phyloP scores from a whole-genome alignment of 2,329 filamentous ascomycete species.

The Blastomyces silverae region DNA sequence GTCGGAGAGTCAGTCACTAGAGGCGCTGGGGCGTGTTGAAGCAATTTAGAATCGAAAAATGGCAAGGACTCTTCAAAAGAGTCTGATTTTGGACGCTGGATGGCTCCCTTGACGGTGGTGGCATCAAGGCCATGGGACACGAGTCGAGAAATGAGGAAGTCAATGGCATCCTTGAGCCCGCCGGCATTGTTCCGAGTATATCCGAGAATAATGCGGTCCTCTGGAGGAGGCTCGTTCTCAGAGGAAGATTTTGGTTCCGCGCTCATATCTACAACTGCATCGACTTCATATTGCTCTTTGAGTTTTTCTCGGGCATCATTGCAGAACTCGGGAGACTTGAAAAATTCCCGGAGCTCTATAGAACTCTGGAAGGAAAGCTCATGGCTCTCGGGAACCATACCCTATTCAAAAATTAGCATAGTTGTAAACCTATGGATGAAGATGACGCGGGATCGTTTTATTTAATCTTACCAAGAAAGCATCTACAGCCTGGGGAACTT shows the following conservation, averaged over 20 bases:
- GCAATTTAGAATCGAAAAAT: slow-evolving; percentile 93
- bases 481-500: slow-evolving; percentile 93
- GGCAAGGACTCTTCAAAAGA: slow-evolving; percentile 96
- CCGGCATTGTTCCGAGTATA: slow-evolving; percentile 98
- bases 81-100: slow-evolving; percentile 96
- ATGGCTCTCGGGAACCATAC: slow-evolving; percentile 96
- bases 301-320: slow-evolving; percentile 75
- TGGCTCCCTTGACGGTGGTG: slow-evolving; percentile 82
- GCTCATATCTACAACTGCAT: slow-evolving; percentile 61
- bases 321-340: slow-evolving; percentile 73
- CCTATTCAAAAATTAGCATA: slow-evolving; percentile 45
- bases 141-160: slow-evolving; percentile 80
- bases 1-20: slow-evolving; percentile 82
- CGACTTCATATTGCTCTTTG: slow-evolving; percentile 85
- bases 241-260: slow-evolving; percentile 30
- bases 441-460: background rate
- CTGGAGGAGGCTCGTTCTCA: slow-evolving; percentile 42
- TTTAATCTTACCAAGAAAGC: slow-evolving; percentile 65
- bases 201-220: slow-evolving; percentile 58
- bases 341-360: slow-evolving; percentile 67
- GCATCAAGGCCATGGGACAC: slow-evolving; percentile 85
- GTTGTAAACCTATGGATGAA: background rate
- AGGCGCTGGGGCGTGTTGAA: slow-evolving; percentile 81
- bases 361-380: slow-evolving; percentile 78
- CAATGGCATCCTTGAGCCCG: slow-evolving; percentile 89